Base-by-base conservation (phyloP, 345 rosid genomes). In the Raphanus raphanistrum region DNA sequence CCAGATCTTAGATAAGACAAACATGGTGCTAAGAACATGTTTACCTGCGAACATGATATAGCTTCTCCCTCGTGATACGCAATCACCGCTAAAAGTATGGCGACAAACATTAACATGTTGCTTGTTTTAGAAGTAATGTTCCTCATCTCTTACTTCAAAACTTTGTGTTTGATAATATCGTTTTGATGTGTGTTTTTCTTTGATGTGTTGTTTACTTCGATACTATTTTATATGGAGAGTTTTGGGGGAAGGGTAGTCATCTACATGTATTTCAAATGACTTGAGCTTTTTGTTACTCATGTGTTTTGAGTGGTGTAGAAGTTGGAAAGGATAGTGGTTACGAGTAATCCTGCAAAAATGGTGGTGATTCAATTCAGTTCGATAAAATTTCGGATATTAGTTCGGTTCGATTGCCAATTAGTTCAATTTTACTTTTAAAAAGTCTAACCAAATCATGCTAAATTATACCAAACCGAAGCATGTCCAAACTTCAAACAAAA, bases 1-100 rank as follows among this genome's bases (percentile, higher is more conserved):
- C 74, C 74, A 29, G 2, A 41, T 68, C 2, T 68, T 36, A 79
- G 74, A 5, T 66, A 79, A 17, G 82, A 0, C 36, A 79, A 50
- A 73, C 82, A 79, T 38, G 68, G 82, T 36, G 74, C 74, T 4
- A 79, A 62, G 70, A 5, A 79, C 74, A 73, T 52, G 52, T 62
- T 79, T 52, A 73, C 71, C 28, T 79, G 82, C 3, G 74, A 45
- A 21, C 82, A 79, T 29, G 38, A 31, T 68, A 79, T 73, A 3
- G 82, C 82, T 68, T 79, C 78, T 50, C 66, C 77, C 11, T 64
- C 32, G 0, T 67, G 70, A 29, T 73, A 62, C 6, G 16, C 28
- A 8, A 29, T 68, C 29, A 8, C 71, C 70, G 73, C 1, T 10
- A 79, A 0, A n/a, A 72, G 28, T 66, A 73, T 59, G 2, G 48